Evolutionary conservation across 1,284 basidiomycete species (phyloP).

Genomic region (Boletellus deceptivus): DNA sequence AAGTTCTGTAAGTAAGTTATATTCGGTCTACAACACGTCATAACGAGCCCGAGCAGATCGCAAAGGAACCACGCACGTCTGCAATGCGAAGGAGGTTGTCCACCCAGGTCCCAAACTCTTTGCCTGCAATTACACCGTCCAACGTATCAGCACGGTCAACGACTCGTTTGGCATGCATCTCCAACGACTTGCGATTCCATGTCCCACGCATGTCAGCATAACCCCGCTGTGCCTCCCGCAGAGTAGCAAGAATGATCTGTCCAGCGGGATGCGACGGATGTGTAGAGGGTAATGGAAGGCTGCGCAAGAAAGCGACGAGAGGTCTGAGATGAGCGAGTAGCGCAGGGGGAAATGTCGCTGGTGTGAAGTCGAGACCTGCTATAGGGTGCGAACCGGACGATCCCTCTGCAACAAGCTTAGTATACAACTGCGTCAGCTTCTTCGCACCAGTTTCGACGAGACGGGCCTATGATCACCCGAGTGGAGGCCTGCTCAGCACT

Average conservation of each 20-base stretch:
- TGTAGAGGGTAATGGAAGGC: slow-evolving; percentile 60
- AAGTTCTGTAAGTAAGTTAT: slow-evolving; percentile 58
- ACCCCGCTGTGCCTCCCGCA: slow-evolving; percentile 67
- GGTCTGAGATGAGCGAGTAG: too few species aligned
- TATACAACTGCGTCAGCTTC: slow-evolving; percentile 75
- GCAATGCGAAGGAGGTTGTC: slow-evolving; percentile 57
- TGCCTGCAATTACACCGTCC: slow-evolving; percentile 60
- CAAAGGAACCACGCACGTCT: slow-evolving; percentile 48
- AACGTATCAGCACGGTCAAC: slow-evolving; percentile 64
- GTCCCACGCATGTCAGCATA: slow-evolving; percentile 81
- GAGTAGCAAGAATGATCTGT: slow-evolving; percentile 54
- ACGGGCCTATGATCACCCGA: slow-evolving; percentile 47
- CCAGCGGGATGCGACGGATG: slow-evolving; percentile 78
- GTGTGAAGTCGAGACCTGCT: slow-evolving; percentile 46
- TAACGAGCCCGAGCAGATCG: neutral
- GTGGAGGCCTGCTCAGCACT: neutral
- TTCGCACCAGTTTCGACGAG: slow-evolving; percentile 77
- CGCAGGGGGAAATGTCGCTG: too few species aligned
- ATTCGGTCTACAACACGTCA: slow-evolving; percentile 43
- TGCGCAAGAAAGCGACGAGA: slow-evolving; percentile 34
- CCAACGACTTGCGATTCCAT: slow-evolving; percentile 66
- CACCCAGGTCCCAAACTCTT: slow-evolving; percentile 65
- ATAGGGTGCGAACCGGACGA: slow-evolving; percentile 65
- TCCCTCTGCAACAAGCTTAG: slow-evolving; percentile 76
- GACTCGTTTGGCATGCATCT: slow-evolving; percentile 63